Evolutionary conservation across 2,329 filamentous ascomycete species (phyloP), one percentile per base, ranked within the genome.

Genomic region (Aspergillus brunneoviolaceus): DNA sequence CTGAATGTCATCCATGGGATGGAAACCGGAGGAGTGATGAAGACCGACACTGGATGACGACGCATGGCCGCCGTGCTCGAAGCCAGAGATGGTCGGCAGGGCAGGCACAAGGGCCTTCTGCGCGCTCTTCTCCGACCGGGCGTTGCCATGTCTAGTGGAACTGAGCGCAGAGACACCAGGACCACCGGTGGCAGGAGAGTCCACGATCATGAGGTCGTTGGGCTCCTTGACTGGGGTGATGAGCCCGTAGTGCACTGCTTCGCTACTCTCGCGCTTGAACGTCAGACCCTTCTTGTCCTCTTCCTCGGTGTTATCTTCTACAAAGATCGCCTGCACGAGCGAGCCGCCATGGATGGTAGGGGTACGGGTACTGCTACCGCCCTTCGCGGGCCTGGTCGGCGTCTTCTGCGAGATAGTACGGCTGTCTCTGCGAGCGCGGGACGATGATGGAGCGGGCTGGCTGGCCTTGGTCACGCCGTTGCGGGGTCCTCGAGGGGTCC

Each of bases 401-500:
- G 63, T 60, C 2, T 51, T 48, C 3, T 57, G 35, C 1, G 16
- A 31, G 11, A 35, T 16, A 5, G 10, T 29, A 19, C 25, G 21
- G 14, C n/a, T 1, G 11, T 16, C 21, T 21, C 49, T 49, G 1
- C 29, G 48, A 6, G n/a, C 33, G 6, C 49, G 62, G 1, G 55
- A 51, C 4, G 63, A 58, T 0, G 62, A 58, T 0, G 60, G 58
- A 4, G 62, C 58, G 1, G 59, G 27, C 39, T 45, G 39, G 39
- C 14, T 19, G 0, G 59, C 35, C 12, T 70, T 70, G 5, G 61
- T 63, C 35, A 68, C 49, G 0, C 66, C 64, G 10, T 55, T 58
- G 9, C 61, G 65, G 5, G 59, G 45, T 23, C 45, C 65, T 48
- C 63, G 66, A 35, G 63, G 67, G 35, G 61, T 67, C 39, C 61